Evolutionary conservation across 208 protist species (phyloP), one percentile per base, ranked within the genome.

Genomic region (Trypanosoma conorhini): DNA sequence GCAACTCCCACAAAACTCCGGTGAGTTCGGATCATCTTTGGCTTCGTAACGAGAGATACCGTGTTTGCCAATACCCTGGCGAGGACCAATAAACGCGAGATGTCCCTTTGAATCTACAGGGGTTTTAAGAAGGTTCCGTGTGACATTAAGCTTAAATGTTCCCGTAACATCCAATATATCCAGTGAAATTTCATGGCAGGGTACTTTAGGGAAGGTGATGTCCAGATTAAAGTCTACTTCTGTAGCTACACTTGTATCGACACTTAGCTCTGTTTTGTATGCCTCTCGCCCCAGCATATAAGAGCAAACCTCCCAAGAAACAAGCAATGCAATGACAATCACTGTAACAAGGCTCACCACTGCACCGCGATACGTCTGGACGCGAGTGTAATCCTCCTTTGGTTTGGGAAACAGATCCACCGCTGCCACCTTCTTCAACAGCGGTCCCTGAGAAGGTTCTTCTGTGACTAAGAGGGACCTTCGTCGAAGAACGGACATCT

Each of bases 151-250:
- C 15, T 71, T 74, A n/a, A 55, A 64, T 30, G 72, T 77, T 15
- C 82, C 89, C 28, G 74, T 79, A 9, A 76, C 79, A 67, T 97
- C 92, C 26, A 92, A 60, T 13, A 88, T 66, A 69, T 93, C 87
- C 5, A 97, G 51, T 40, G 76, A 91, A n/a, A 95, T 67, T 21
- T 78, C 72, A 64, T 94, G 64, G 62, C 92, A 97, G 1, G 52
- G 56, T 8, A 90, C 70, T 22, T 57, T 60, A 0, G 88, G 88
- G 59, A 97, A 95, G 28, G 77, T 77, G 22, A 97, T 82, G 56
- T 97, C 87, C 22, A 97, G 76, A 59, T 97, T 80, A 13, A 97
- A 76, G 1, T 60, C 55, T 67, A 95, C 82, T 57, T 88, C 72
- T 17, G 80, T 75, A 19, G 73, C 64, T 48, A 72, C 40, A 22